Evolutionary conservation across 176 grass and related monocot species (phyloP).

Genomic region (Luzula sylvatica): DNA sequence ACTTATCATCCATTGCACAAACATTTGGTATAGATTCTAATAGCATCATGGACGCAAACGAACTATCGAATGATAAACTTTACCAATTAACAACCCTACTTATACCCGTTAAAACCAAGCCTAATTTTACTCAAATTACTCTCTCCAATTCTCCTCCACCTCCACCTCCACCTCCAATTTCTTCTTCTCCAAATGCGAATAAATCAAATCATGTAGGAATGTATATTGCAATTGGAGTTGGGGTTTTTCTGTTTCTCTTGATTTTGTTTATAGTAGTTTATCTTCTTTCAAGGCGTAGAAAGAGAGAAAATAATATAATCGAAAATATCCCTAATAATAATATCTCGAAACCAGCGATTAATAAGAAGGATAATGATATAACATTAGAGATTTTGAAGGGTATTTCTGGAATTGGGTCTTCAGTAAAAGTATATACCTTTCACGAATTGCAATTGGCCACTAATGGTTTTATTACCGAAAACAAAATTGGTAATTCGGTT

Average conservation of each 20-base stretch:
- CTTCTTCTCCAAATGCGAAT: slow-evolving; percentile 13
- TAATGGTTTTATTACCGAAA: slow-evolving; percentile 30
- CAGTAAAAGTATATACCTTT: slow-evolving; percentile 47
- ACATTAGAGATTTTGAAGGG: slow-evolving; percentile 21
- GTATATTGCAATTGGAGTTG: slow-evolving; percentile 35
- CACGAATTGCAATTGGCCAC: slow-evolving; percentile 38
- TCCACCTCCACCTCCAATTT: slow-evolving; percentile 12
- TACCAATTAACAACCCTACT: slow-evolving; percentile 50
- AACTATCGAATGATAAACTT: slow-evolving; percentile 14
- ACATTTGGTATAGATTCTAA: slow-evolving; percentile 25
- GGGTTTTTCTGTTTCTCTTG: slow-evolving; percentile 3
- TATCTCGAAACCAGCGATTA: background rate
- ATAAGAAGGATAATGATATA: slow-evolving; percentile 1
- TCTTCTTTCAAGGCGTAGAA: slow-evolving; percentile 19
- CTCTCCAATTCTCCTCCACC: slow-evolving; percentile 20
- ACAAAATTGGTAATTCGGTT: slow-evolving; percentile 29
- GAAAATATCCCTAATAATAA: background rate
- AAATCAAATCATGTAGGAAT: slow-evolving; percentile 16
- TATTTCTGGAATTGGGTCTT: slow-evolving; percentile 41
- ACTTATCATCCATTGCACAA: background rate
- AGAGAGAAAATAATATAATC: background rate
- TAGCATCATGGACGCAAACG: slow-evolving; percentile 31
- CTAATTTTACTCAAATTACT: slow-evolving; percentile 30
- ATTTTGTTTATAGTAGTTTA: slow-evolving; percentile 6
- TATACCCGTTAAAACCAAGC: slow-evolving; percentile 30